phyloP scores from a whole-genome alignment of 176 grass and related monocot genomes.

The Oryza longistaminata region DNA sequence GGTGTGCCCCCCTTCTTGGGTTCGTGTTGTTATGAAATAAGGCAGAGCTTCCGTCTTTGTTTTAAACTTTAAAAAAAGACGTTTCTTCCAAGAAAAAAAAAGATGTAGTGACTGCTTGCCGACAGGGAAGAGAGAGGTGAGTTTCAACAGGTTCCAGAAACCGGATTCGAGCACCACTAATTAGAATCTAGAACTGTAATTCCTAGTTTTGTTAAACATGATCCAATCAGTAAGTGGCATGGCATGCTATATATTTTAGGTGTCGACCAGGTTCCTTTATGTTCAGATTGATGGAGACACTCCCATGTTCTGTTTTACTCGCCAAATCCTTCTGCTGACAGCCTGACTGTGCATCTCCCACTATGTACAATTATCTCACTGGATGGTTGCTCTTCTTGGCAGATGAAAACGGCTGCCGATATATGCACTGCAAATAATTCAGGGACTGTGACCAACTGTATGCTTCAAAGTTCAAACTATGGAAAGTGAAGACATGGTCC shows the following conservation, averaged over 20 bases:
- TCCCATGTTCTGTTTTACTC: not conserved
- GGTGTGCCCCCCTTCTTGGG: not conserved
- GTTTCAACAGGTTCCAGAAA: not conserved
- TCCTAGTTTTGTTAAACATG: not conserved
- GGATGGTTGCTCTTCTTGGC: not conserved
- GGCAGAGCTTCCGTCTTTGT: not conserved
- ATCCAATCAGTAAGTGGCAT: not conserved
- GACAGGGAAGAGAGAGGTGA: not conserved
- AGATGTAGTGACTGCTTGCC: not conserved
- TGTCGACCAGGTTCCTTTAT: not conserved
- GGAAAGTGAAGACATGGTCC: conserved; percentile 24
- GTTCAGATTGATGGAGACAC: not conserved
- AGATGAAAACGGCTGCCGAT: conserved; percentile 12
- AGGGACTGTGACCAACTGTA: conserved; percentile 26
- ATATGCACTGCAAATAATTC: conserved; percentile 25
- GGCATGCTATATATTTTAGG: not conserved
- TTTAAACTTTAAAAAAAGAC: not conserved
- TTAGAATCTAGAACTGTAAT: not conserved
- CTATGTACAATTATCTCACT: not conserved
- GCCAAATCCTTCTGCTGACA: not conserved
- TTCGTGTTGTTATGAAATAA: not conserved
- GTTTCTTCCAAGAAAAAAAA: not conserved
- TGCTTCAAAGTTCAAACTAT: conserved; percentile 31
- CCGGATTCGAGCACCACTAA: not conserved
- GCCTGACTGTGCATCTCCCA: not conserved